Evolutionary conservation across 495 filamentous ascomycete species (phyloP).

Genomic region (Thermochaetoides thermophila): DNA sequence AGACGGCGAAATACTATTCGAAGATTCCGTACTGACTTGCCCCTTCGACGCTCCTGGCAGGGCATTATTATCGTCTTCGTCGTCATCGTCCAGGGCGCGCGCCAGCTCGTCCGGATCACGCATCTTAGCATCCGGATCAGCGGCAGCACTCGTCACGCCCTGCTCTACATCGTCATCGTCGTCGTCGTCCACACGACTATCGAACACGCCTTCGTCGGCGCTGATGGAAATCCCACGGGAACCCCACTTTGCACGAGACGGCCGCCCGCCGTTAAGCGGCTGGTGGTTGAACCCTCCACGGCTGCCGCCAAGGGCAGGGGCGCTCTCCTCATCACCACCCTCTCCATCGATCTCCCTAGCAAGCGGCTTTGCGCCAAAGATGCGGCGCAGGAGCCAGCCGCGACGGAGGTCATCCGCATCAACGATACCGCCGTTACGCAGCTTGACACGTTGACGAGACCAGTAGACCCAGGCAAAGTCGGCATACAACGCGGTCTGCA

Average conservation of each 20-base stretch:
- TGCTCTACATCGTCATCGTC: constrained; percentile 14
- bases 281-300: constrained; percentile 9
- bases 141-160: constrained; percentile 21
- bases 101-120: constrained; percentile 43
- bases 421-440: constrained; percentile 80
- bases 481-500: constrained; percentile 82
- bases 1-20: too few species aligned
- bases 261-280: constrained; percentile 4
- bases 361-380: constrained; percentile 36
- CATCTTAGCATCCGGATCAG: constrained; percentile 42
- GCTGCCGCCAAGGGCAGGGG: constrained; percentile 27
- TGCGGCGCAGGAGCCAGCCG: constrained; percentile 55
- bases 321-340: constrained; percentile 36
- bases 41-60: constrained; percentile 1
- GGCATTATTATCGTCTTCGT: constrained; percentile 21
- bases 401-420: constrained; percentile 77
- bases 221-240: constrained; percentile 63
- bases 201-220: constrained; percentile 57
- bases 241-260: constrained; percentile 49
- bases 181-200: neutral
- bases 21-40: too few species aligned
- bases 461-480: constrained; percentile 98
- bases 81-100: constrained; percentile 33
- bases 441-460: constrained; percentile 82
- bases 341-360: constrained; percentile 6